These are phyloP conservation scores for Capronia coronata DNA, from an alignment of 2,329 filamentous ascomycete species.

Conservation along the genomic window DNA sequence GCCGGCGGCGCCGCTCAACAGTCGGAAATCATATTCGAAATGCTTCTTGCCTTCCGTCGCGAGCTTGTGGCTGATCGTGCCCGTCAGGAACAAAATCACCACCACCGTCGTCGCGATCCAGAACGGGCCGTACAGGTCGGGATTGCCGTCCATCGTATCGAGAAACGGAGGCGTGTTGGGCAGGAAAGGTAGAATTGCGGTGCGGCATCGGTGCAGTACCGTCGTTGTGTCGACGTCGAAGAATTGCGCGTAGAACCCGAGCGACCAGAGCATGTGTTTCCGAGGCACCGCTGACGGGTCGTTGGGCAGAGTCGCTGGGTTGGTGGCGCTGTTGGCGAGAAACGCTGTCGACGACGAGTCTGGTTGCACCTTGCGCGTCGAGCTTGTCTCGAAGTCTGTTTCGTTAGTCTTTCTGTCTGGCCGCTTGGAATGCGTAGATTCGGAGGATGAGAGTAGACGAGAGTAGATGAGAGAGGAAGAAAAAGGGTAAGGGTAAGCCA, in stretches of 20 bases:
- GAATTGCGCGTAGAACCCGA: slow-evolving; percentile 94
- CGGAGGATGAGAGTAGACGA: no score
- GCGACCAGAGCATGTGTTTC: slow-evolving; percentile 87
- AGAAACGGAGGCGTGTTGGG: slow-evolving; percentile 83
- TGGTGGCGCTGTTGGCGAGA: slow-evolving; percentile 46
- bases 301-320: slow-evolving; percentile 45
- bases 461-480: no score
- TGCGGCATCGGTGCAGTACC: slow-evolving; percentile 77
- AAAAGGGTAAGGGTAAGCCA: no score
- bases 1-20: slow-evolving; percentile 84
- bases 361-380: slow-evolving; percentile 45
- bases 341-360: slow-evolving; percentile 44
- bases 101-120: slow-evolving; percentile 99
- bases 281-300: slow-evolving; percentile 43
- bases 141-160: slow-evolving; percentile 92
- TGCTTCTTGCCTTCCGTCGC: slow-evolving; percentile 39
- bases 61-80: slow-evolving; percentile 89
- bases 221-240: slow-evolving; percentile 96
- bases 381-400: slow-evolving; percentile 63
- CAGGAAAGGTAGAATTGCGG: slow-evolving; percentile 78
- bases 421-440: no score
- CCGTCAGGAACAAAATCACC: slow-evolving; percentile 88
- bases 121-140: slow-evolving; percentile 92
- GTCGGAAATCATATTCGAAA: slow-evolving; percentile 52
- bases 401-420: no score